A percentile compares a stretch with the other conserved stretches of the same genome.
Evolutionary conservation across 306 rosid genomes (phyloP).

Genomic region (Hippophae tibetana): DNA sequence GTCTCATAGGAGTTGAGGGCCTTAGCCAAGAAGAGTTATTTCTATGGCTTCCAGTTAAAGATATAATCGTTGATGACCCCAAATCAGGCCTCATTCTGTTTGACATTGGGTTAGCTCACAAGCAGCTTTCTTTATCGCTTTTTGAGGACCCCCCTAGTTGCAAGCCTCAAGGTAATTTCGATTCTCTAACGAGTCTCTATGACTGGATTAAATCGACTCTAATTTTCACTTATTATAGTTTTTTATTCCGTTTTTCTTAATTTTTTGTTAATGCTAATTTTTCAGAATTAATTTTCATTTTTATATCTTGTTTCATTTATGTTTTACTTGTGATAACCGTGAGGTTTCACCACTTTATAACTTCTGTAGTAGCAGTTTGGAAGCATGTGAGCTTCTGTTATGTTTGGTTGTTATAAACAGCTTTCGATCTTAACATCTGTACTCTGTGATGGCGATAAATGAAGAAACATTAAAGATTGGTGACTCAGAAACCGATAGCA

Average conservation of each 20-base stretch:
- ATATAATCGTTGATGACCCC: conserved; percentile 72
- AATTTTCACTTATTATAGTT: background rate
- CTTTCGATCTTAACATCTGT: conserved; percentile 11
- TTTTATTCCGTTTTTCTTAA: background rate
- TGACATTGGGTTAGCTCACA: conserved; percentile 81
- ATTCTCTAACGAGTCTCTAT: no score
- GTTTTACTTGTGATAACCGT: background rate
- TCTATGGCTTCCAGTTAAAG: conserved; percentile 82
- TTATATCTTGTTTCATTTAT: no score
- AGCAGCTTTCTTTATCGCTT: conserved; percentile 71
- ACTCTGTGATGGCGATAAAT: background rate
- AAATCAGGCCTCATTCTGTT: conserved; percentile 66
- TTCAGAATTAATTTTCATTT: no score
- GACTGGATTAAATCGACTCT: no score
- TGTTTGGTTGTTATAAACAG: conserved; percentile 19
- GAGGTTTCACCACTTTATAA: conserved; percentile 5
- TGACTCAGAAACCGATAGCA: conserved; percentile 15
- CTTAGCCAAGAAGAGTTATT: conserved; percentile 78
- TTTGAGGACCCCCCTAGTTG: conserved; percentile 88
- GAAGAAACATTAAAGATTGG: conserved; percentile 11
- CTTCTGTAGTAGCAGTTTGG: conserved; percentile 9
- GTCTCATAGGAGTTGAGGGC: conserved; percentile 74
- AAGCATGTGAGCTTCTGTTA: conserved; percentile 15
- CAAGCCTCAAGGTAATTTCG: conserved; percentile 46
- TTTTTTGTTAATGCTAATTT: background rate